Conservation (phyloP, 805 yeast species). For the Allodekkera sacchari region DNA sequence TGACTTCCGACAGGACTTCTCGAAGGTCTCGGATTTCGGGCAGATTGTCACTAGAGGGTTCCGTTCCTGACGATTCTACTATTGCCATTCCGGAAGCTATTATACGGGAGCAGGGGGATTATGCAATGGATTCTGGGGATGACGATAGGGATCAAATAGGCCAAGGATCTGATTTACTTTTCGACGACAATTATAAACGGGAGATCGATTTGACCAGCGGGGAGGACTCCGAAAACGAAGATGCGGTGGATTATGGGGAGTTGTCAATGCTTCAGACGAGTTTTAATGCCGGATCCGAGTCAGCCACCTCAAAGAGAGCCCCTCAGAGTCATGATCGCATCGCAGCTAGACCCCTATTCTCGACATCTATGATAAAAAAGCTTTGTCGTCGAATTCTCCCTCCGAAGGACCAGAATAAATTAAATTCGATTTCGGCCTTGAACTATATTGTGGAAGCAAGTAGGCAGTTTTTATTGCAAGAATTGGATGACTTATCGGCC, state of each 20-base stretch:
- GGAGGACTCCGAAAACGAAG: slow-evolving; percentile 7
- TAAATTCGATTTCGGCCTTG: slow-evolving; percentile 16
- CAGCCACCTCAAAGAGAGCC: neutral
- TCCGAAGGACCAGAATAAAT: slow-evolving; percentile 8
- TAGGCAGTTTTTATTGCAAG: slow-evolving; percentile 27
- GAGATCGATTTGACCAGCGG: neutral
- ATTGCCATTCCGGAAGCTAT: slow-evolving; percentile 29
- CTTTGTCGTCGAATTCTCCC: slow-evolving; percentile 13
- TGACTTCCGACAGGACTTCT: slow-evolving; percentile 12
- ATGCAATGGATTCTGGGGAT: slow-evolving; percentile 12
- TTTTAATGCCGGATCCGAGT: no score
- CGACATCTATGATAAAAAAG: slow-evolving; percentile 9
- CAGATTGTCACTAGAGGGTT: slow-evolving; percentile 18
- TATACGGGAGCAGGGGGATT: slow-evolving; percentile 21
- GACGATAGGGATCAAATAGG: slow-evolving; percentile 6
- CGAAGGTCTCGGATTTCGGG: slow-evolving; percentile 15
- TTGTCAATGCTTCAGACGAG: slow-evolving; percentile 12
- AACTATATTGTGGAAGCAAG: slow-evolving; percentile 25
- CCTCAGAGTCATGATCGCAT: neutral
- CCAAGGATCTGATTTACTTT: slow-evolving; percentile 1
- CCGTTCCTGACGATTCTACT: slow-evolving; percentile 20
- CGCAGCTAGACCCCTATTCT: slow-evolving; percentile 1
- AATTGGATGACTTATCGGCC: slow-evolving; percentile 26
- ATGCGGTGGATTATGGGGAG: slow-evolving; percentile 10
- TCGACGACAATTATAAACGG: slow-evolving; percentile 1